phyloP scores from a whole-genome alignment of 2,329 filamentous ascomycete genomes.

The Neonectria neomacrospora region DNA sequence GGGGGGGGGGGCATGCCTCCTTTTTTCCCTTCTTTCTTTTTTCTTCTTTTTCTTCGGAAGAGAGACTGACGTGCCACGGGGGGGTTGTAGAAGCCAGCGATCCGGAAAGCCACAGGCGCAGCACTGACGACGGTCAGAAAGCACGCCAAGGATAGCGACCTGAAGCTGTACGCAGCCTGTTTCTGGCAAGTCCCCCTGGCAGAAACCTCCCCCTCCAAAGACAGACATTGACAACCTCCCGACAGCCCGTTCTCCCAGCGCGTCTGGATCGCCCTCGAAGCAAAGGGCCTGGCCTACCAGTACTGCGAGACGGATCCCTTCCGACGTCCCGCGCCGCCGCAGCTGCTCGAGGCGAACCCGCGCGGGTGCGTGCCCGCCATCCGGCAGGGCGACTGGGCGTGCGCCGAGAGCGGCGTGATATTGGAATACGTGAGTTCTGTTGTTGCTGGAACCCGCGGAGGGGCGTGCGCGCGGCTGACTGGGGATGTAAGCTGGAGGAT shows the following conservation, averaged over 20 bases:
- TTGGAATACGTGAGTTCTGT: constrained; percentile 78
- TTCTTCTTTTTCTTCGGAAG: background rate
- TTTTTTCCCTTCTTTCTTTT: too few species aligned
- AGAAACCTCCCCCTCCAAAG: background rate
- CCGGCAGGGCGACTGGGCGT: constrained; percentile 82
- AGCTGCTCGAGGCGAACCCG: constrained; percentile 79
- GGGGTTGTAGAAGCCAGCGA: constrained; percentile 71
- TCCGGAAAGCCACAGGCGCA: constrained; percentile 77
- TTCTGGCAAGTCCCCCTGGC: constrained; percentile 70
- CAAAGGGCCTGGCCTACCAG: constrained; percentile 82
- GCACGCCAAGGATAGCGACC: constrained; percentile 74
- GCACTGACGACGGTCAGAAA: constrained; percentile 76
- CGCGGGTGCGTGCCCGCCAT: constrained; percentile 81
- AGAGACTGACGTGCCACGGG: background rate
- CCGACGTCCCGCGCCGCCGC: constrained; percentile 67
- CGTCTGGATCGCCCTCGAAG: constrained; percentile 88
- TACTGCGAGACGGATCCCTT: constrained; percentile 89
- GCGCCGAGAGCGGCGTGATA: constrained; percentile 83
- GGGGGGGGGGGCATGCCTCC: too few species aligned
- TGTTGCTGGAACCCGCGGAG: too few species aligned
- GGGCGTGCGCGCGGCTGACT: background rate
- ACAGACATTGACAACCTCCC: constrained; percentile 13
- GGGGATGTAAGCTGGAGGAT: constrained; percentile 73
- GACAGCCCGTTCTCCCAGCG: constrained; percentile 83
- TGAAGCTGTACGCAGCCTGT: constrained; percentile 85